phyloP scores from a whole-genome alignment of 345 rosid genomes.

The Noccaea bulbosa region DNA sequence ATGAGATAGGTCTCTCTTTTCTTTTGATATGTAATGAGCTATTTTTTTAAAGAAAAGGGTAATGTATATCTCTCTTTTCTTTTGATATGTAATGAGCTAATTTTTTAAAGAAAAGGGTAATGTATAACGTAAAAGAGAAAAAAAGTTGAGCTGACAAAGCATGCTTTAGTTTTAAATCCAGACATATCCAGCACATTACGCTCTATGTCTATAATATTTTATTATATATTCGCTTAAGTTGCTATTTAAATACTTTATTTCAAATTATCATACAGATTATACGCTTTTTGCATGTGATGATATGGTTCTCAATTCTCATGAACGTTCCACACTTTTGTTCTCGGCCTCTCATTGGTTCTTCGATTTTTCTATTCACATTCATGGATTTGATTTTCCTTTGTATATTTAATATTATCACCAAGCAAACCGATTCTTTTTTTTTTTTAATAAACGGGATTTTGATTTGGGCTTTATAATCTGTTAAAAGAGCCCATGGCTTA shows the following conservation, averaged over 20 bases:
- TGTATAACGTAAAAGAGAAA: too few species aligned
- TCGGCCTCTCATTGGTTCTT: conserved; percentile 23
- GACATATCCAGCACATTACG: conserved; percentile 39
- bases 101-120: neutral
- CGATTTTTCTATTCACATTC: conserved; percentile 5
- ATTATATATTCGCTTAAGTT: neutral
- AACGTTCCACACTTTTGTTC: conserved; percentile 26
- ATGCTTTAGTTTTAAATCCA: conserved; percentile 36
- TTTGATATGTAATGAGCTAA: neutral
- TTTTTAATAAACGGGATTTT: too few species aligned
- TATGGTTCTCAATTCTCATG: conserved; percentile 14
- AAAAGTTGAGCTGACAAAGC: conserved; percentile 39
- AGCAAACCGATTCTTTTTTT: too few species aligned
- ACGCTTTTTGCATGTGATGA: conserved; percentile 43
- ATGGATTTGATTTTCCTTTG: neutral
- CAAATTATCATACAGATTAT: conserved; percentile 13
- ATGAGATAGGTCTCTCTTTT: neutral
- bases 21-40: neutral
- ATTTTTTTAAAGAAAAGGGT: neutral
- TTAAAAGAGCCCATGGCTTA: too few species aligned
- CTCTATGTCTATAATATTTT: conserved; percentile 1
- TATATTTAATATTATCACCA: neutral
- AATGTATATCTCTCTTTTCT: too few species aligned
- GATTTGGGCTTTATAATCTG: too few species aligned
- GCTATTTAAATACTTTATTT: conserved; percentile 3